Percentiles rank a stretch among this genome's conserved stretches.
These are phyloP conservation scores for Boletus tomentosulus DNA, from an alignment of 768 basidiomycete genomes.

Conservation along the genomic window DNA sequence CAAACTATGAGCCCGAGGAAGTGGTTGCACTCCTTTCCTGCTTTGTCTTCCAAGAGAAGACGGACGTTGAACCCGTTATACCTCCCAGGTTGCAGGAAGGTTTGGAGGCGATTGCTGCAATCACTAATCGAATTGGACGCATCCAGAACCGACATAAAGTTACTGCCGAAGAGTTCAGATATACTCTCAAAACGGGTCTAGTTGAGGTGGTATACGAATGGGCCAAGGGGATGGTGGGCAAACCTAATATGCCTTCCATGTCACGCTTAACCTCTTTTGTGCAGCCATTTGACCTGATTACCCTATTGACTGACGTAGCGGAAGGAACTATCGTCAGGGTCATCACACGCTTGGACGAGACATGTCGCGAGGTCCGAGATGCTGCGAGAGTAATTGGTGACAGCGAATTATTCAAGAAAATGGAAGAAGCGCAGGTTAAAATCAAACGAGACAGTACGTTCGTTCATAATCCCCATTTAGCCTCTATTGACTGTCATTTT, in stretches of 20 bases:
- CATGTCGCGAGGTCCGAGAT: constrained; percentile 93
- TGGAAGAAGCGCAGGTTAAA: constrained; percentile 91
- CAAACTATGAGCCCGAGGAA: constrained; percentile 89
- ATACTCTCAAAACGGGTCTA: constrained; percentile 82
- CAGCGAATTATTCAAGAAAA: constrained; percentile 92
- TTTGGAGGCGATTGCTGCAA: constrained; percentile 67
- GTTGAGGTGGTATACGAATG: constrained; percentile 98
- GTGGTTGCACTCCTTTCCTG: constrained; percentile 93
- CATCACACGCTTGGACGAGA: constrained; percentile 94
- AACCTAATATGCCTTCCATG: not conserved
- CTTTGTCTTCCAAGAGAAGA: constrained; percentile 99
- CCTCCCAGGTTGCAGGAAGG: constrained; percentile 79
- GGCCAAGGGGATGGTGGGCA: constrained; percentile 94
- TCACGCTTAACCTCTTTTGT: not conserved
- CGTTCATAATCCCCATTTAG: not conserved
- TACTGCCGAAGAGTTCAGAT: constrained; percentile 70
- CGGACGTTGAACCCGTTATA: constrained; percentile 80
- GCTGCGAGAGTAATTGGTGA: constrained; percentile 97
- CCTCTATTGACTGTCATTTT: constrained; percentile 6
- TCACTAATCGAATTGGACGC: constrained; percentile 72
- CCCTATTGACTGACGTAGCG: constrained; percentile 84
- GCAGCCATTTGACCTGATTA: constrained; percentile 95
- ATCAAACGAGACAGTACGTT: constrained; percentile 95
- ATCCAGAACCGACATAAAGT: constrained; percentile 84
- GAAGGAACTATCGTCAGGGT: constrained; percentile 97